Evolutionary conservation across 305 asterid species (phyloP).

Genomic region (Ilex paraguariensis): DNA sequence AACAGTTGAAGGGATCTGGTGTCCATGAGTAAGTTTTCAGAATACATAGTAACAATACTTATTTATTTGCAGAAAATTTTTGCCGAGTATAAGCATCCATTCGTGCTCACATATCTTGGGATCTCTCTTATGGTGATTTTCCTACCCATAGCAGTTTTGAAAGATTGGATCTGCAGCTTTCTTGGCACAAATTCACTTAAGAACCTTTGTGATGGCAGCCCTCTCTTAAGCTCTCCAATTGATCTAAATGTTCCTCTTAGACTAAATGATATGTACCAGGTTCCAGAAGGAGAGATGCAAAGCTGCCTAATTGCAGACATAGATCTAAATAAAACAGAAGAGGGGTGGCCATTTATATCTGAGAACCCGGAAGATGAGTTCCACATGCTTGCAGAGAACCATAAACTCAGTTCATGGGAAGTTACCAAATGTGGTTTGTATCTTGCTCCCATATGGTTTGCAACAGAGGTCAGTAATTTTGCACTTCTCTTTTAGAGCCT

Average conservation of each 20-base stretch:
- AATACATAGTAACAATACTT: constrained; percentile 13
- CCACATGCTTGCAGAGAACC: constrained; percentile 20
- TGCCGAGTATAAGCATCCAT: constrained; percentile 67
- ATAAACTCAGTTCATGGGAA: constrained; percentile 33
- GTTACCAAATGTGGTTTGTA: constrained; percentile 42
- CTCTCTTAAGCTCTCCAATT: constrained; percentile 22
- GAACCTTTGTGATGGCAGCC: constrained; percentile 15
- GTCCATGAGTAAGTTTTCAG: constrained; percentile 1
- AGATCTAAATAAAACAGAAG: constrained; percentile 39
- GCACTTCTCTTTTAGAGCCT: no score
- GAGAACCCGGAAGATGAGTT: constrained; percentile 35
- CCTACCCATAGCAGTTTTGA: constrained; percentile 53
- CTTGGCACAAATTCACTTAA: constrained; percentile 26
- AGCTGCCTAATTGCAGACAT: constrained; percentile 33
- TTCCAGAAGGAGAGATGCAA: constrained; percentile 31
- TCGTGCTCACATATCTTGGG: constrained; percentile 68
- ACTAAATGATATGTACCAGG: constrained; percentile 24
- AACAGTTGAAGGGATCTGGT: constrained; percentile 4
- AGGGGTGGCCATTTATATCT: constrained; percentile 32
- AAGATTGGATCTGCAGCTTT: constrained; percentile 43
- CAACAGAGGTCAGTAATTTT: constrained; percentile 50
- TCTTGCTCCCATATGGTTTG: constrained; percentile 73
- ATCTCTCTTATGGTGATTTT: constrained; percentile 67
- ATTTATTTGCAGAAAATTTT: constrained; percentile 53
- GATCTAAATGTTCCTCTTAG: constrained; percentile 30